A percentile compares a stretch with the other conserved stretches of the same genome.
Evolutionary conservation across 345 rosid species (phyloP).

Genomic region (Ceriops zippeliana): DNA sequence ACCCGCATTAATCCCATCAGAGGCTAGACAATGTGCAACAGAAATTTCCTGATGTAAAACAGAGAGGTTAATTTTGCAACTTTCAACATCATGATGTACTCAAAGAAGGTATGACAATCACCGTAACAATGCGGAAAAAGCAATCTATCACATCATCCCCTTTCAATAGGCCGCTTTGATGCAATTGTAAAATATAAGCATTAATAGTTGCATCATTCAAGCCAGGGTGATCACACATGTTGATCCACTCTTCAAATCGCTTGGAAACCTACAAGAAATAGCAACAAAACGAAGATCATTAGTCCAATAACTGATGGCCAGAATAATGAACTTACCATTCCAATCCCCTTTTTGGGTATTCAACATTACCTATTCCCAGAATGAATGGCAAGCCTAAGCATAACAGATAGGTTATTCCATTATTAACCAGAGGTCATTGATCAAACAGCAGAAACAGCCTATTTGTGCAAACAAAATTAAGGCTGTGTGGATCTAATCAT

Average conservation of each 20-base stretch:
- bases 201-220: slow-evolving; percentile 63
- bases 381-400: no score
- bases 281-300: neutral
- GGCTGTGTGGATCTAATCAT: no score
- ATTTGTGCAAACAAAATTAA: no score
- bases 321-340: neutral
- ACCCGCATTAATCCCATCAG: slow-evolving; percentile 61
- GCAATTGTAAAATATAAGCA: slow-evolving; percentile 63
- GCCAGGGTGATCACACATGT: slow-evolving; percentile 71
- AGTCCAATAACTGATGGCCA: neutral
- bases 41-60: slow-evolving; percentile 56
- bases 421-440: no score
- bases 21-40: slow-evolving; percentile 76
- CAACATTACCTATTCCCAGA: no score
- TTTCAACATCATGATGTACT: neutral
- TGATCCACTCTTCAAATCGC: slow-evolving; percentile 74
- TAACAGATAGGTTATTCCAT: no score
- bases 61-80: neutral
- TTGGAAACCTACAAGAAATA: slow-evolving; percentile 50
- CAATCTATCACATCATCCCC: slow-evolving; percentile 86
- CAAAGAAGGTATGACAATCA: slow-evolving; percentile 18
- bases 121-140: slow-evolving; percentile 74
- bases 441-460: no score
- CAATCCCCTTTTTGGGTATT: neutral
- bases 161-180: slow-evolving; percentile 74